Conservation (phyloP, 2,329 filamentous ascomycete species). For the Shiraia bambusicola region DNA sequence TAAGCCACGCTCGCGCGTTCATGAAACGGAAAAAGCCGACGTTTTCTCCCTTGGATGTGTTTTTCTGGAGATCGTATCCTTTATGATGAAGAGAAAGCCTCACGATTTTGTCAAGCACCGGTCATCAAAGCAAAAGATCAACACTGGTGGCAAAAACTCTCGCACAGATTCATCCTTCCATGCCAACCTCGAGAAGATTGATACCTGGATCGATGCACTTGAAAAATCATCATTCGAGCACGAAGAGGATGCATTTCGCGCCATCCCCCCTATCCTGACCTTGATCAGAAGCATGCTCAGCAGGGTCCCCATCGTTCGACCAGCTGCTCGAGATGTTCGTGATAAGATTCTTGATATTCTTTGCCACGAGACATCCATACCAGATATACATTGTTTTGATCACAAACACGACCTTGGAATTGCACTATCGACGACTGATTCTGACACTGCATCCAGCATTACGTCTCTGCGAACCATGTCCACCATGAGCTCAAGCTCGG, state of each 20-base stretch:
- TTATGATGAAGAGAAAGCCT: conserved; percentile 67
- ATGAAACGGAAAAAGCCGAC: conserved; percentile 57
- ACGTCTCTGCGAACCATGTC: conserved; percentile 31
- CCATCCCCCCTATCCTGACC: conserved; percentile 45
- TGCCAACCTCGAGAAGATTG: conserved; percentile 67
- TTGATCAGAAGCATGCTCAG: conserved; percentile 48
- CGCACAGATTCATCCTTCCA: conserved; percentile 72
- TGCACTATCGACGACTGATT: conserved; percentile 28
- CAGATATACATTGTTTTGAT: conserved; percentile 38
- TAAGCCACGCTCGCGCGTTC: conserved; percentile 28
- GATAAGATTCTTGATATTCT: conserved; percentile 41
- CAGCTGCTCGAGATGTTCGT: conserved; percentile 46
- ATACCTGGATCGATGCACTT: conserved; percentile 65
- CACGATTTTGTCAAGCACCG: conserved; percentile 68
- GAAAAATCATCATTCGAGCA: conserved; percentile 57
- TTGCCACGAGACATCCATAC: conserved; percentile 32
- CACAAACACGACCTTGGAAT: conserved; percentile 34
- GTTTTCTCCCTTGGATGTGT: conserved; percentile 73
- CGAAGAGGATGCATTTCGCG: conserved; percentile 43
- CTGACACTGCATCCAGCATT: conserved; percentile 32
- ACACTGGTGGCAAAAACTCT: conserved; percentile 50
- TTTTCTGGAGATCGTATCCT: conserved; percentile 69
- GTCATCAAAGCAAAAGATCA: conserved; percentile 62
- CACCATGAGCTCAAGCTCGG: conserved; percentile 18
- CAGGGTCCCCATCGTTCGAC: conserved; percentile 44